Percentiles rank a stretch among this genome's conserved stretches.
Evolutionary conservation across 768 basidiomycete genomes (phyloP).

Genomic region (Lactifluus volemus): DNA sequence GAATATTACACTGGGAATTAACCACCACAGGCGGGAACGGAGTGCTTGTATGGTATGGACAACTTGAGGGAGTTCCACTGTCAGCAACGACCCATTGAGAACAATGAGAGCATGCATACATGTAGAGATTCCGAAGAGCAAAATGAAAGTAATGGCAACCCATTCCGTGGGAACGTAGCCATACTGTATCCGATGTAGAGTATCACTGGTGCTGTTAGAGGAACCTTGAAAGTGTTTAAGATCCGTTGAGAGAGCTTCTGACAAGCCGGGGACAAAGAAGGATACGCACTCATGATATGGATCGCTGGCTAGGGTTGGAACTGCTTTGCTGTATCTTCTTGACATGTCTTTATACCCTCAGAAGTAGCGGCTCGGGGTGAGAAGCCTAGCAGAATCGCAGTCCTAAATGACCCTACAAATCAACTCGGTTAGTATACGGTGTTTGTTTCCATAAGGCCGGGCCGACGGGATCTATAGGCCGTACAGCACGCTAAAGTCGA

Average conservation of each 20-base stretch:
- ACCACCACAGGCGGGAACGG: conserved; percentile 25
- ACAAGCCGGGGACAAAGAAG: background rate
- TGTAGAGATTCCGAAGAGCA: conserved; percentile 27
- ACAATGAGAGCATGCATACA: conserved; percentile 18
- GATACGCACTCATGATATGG: conserved; percentile 5
- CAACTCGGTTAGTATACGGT: no score
- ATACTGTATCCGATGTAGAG: conserved; percentile 16
- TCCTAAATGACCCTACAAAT: no score
- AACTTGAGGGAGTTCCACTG: background rate
- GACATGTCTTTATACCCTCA: background rate
- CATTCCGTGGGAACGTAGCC: conserved; percentile 32
- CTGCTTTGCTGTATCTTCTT: background rate
- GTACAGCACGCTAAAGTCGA: background rate
- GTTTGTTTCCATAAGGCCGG: no score
- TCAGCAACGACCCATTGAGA: background rate
- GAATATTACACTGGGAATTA: conserved; percentile 15
- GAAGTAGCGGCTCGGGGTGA: no score
- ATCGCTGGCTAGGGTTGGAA: background rate
- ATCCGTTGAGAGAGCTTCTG: background rate
- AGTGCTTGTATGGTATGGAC: conserved; percentile 18
- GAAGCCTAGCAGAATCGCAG: no score
- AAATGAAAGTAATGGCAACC: conserved; percentile 28
- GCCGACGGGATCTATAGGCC: background rate
- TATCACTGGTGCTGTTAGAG: conserved; percentile 1
- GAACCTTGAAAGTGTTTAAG: background rate